phyloP scores from a whole-genome alignment of 345 rosid genomes.

The Bruguiera parviflora region DNA sequence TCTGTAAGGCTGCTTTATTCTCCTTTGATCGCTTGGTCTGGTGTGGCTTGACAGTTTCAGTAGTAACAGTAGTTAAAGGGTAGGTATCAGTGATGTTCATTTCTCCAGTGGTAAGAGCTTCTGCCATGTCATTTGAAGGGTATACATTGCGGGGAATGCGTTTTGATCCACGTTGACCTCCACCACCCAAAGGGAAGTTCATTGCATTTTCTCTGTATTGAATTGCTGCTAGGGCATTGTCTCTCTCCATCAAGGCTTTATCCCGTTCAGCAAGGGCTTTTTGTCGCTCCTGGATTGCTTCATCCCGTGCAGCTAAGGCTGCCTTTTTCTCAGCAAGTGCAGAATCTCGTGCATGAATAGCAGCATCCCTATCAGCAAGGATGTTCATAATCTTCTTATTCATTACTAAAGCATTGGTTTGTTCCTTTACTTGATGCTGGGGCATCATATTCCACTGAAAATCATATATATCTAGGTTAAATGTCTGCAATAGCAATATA shows the following conservation, averaged over 20 bases:
- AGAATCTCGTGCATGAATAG: conserved; percentile 60
- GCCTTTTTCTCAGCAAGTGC: conserved; percentile 67
- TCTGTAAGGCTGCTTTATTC: conserved; percentile 37
- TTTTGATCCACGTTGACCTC: conserved; percentile 48
- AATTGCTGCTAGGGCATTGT: conserved; percentile 65
- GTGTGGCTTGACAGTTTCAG: conserved; percentile 41
- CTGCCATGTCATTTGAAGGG: conserved; percentile 37
- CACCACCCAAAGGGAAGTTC: conserved; percentile 40
- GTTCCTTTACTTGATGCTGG: conserved; percentile 76
- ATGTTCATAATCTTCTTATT: conserved; percentile 84
- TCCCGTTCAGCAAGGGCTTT: conserved; percentile 73
- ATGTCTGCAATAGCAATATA: conserved; percentile 13
- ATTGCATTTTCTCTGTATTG: conserved; percentile 55
- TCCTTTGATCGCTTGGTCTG: conserved; percentile 54
- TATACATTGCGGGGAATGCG: conserved; percentile 44
- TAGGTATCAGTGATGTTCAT: conserved; percentile 46
- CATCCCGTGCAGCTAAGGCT: conserved; percentile 71
- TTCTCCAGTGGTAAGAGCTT: conserved; percentile 35
- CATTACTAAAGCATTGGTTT: conserved; percentile 70
- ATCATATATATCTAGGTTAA: conserved; percentile 19
- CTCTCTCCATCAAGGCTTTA: conserved; percentile 76
- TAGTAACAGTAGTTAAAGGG: conserved; percentile 45
- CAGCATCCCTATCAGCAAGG: conserved; percentile 74
- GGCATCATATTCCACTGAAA: conserved; percentile 75
- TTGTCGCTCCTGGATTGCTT: conserved; percentile 76